Conservation (phyloP, 2,329 filamentous ascomycete species). For the Nothophoma quercina region DNA sequence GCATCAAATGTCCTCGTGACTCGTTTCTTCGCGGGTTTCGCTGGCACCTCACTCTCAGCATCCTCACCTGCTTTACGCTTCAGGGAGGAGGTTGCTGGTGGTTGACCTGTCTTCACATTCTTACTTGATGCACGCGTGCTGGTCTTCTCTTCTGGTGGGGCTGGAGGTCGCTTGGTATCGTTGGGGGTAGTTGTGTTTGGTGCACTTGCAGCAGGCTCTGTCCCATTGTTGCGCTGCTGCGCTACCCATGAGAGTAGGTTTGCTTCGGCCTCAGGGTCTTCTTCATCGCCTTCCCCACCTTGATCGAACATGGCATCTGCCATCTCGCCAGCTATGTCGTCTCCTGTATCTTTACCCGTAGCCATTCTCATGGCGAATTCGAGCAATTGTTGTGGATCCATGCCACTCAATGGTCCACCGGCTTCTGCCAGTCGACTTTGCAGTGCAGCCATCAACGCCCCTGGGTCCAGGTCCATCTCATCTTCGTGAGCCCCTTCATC, state of each 20-base stretch:
- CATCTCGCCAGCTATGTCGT: constrained; percentile 54
- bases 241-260: constrained; percentile 44
- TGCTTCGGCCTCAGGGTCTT: constrained; percentile 40
- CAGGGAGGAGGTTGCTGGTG: constrained; percentile 25
- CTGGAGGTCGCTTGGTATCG: constrained; percentile 26
- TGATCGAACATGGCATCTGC: constrained; percentile 53
- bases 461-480: constrained; percentile 45
- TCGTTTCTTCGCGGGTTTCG: constrained; percentile 39
- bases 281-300: constrained; percentile 41
- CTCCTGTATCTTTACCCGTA: constrained; percentile 49
- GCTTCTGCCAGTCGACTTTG: constrained; percentile 44
- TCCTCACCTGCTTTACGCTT: constrained; percentile 45
- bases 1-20: constrained; percentile 43
- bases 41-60: constrained; percentile 17
- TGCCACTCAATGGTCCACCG: constrained; percentile 47
- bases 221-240: constrained; percentile 36
- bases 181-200: constrained; percentile 15
- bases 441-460: constrained; percentile 48
- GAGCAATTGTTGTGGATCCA: constrained; percentile 54
- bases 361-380: constrained; percentile 56
- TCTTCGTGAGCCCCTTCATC: constrained; percentile 25
- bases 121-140: background rate
- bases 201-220: constrained; percentile 14
- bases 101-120: background rate
- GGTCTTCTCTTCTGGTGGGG: constrained; percentile 22